Evolutionary conservation across 768 basidiomycete species (phyloP).

Genomic region (Galerina sulciceps): DNA sequence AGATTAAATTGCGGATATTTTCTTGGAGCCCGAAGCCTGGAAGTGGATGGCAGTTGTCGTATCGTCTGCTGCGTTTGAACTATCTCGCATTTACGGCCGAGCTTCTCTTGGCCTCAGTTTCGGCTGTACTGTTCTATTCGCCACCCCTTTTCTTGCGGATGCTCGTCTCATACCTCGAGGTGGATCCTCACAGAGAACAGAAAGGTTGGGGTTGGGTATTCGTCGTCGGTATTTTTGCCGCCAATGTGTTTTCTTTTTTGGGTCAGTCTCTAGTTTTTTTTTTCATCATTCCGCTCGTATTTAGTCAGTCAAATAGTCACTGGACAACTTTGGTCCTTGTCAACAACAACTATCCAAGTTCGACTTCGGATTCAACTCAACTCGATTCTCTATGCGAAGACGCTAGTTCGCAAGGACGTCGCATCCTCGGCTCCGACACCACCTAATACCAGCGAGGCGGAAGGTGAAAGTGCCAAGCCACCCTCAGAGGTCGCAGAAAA

Average conservation of each 20-base stretch:
- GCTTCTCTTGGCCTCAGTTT: conserved; percentile 19
- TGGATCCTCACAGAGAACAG: conserved; percentile 54
- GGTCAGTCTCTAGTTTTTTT: conserved; percentile 5
- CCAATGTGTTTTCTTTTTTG: conserved; percentile 20
- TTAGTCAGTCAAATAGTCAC: conserved; percentile 9
- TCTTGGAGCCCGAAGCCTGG: conserved; percentile 22
- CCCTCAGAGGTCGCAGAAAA: conserved; percentile 32
- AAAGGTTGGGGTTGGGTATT: conserved; percentile 70
- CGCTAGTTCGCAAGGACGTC: conserved; percentile 24
- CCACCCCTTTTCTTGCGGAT: conserved; percentile 53
- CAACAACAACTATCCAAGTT: conserved; percentile 19
- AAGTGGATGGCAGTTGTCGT: conserved; percentile 17
- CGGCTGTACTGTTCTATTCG: conserved; percentile 20
- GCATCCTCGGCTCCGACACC: conserved; percentile 10
- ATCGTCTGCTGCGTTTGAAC: conserved; percentile 19
- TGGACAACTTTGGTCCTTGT: conserved; percentile 21
- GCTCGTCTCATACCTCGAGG: conserved; percentile 64
- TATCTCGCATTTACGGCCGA: conserved; percentile 10
- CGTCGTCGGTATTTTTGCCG: conserved; percentile 24
- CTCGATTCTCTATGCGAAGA: conserved; percentile 25
- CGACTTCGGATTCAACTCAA: conserved; percentile 23
- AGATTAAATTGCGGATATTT: conserved; percentile 44
- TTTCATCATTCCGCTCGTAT: neutral
- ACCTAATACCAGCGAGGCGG: conserved; percentile 38
- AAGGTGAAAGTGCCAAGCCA: conserved; percentile 14